A percentile compares a stretch with the other conserved stretches of the same genome.
Conservation (phyloP, 139 green algal genomes). For the Micractinium sp. region DNA sequence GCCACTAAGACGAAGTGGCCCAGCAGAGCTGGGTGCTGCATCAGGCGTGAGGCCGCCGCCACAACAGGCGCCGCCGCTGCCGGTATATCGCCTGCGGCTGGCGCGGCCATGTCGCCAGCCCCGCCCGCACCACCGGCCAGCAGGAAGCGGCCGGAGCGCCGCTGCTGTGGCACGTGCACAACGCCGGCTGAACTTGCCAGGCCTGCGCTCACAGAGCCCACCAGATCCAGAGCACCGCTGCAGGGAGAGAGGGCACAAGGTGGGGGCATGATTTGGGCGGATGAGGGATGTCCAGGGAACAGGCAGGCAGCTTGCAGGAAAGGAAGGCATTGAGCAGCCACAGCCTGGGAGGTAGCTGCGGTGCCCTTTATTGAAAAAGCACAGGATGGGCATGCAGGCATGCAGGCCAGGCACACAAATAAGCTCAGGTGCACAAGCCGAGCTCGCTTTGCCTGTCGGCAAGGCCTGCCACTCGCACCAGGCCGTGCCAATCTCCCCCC, state of each 20-base stretch:
- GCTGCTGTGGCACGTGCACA: background rate
- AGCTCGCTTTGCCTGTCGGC: too few relatives aligned
- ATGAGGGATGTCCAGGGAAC: background rate
- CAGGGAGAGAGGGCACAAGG: background rate
- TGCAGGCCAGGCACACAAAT: too few relatives aligned
- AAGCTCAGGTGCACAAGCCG: too few relatives aligned
- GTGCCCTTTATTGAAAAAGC: too few relatives aligned
- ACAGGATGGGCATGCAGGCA: too few relatives aligned
- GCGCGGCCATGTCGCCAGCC: background rate
- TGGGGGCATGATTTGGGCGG: background rate
- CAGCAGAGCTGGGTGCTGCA: conserved; percentile 24
- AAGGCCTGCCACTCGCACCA: too few relatives aligned
- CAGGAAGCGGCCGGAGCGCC: background rate
- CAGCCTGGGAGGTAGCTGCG: too few relatives aligned
- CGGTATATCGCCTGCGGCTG: background rate
- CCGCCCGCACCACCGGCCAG: background rate
- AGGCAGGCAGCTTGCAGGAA: background rate
- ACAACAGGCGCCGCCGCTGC: background rate
- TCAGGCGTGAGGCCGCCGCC: background rate
- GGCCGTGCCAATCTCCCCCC: too few relatives aligned
- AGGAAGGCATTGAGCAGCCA: too few relatives aligned
- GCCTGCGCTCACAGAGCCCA: conserved; percentile 37
- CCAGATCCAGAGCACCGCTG: conserved; percentile 58
- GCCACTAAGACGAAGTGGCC: background rate
- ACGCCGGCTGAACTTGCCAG: conserved; percentile 48